Conservation (phyloP, 2,329 filamentous ascomycete genomes). For the Fusarium hainanense region DNA sequence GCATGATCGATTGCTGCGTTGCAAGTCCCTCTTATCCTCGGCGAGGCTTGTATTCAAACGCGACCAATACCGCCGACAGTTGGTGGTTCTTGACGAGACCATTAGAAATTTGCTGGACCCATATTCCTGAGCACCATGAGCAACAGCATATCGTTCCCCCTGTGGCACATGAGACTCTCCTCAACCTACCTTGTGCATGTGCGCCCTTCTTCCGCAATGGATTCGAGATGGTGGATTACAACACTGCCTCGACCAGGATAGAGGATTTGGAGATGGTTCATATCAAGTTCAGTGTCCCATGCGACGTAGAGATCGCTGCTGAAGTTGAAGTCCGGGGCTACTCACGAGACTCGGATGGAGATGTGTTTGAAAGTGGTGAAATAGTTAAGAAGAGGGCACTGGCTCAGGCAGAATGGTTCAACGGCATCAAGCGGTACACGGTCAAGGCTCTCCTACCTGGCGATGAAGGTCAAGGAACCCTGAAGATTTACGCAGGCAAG, state of each 20-base stretch:
- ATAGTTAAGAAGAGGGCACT: slow-evolving; percentile 85
- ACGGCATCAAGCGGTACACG: slow-evolving; percentile 88
- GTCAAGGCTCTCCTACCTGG: slow-evolving; percentile 92
- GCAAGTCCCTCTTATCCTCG: slow-evolving; percentile 91
- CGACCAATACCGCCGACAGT: slow-evolving; percentile 76
- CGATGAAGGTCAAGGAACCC: slow-evolving; percentile 86
- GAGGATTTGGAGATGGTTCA: slow-evolving; percentile 96
- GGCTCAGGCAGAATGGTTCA: slow-evolving; percentile 91
- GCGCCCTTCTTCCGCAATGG: slow-evolving; percentile 88
- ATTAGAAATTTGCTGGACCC: slow-evolving; percentile 92
- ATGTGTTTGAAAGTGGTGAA: slow-evolving; percentile 93
- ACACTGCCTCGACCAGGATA: slow-evolving; percentile 85
- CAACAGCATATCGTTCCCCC: slow-evolving; percentile 95
- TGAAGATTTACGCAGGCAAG: slow-evolving; percentile 95
- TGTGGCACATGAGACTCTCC: slow-evolving; percentile 83
- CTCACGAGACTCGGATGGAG: slow-evolving; percentile 85
- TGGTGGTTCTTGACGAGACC: slow-evolving; percentile 97
- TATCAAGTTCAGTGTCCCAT: slow-evolving; percentile 85
- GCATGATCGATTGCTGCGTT: slow-evolving; percentile 93
- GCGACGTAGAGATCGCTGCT: slow-evolving; percentile 90
- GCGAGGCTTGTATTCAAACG: slow-evolving; percentile 79
- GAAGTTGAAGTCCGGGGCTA: slow-evolving; percentile 90
- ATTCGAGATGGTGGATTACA: slow-evolving; percentile 86
- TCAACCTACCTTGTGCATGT: slow-evolving; percentile 86
- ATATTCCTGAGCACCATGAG: slow-evolving; percentile 85